phyloP scores from a whole-genome alignment of 176 grass and related monocot species.

The barley (Hordeum vulgare) region DNA sequence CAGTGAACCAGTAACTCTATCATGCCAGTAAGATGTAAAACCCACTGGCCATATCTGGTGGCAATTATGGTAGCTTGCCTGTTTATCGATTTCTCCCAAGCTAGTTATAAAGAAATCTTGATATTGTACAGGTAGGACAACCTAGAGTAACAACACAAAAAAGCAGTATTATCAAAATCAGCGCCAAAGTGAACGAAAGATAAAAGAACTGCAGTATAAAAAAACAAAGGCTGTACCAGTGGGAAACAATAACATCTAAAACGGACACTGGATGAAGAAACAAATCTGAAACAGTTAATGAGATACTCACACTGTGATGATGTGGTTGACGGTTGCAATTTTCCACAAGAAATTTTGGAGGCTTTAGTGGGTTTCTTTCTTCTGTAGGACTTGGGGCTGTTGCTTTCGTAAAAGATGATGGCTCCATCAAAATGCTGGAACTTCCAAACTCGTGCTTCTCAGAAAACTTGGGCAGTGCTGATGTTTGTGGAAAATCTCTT shows the following conservation, averaged over 20 bases:
- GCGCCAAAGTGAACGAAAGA: slow-evolving; percentile 20
- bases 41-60: slow-evolving; percentile 86
- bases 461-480: slow-evolving; percentile 42
- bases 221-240: slow-evolving; percentile 12
- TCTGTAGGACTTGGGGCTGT: slow-evolving; percentile 45
- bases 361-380: slow-evolving; percentile 21
- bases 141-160: slow-evolving; percentile 49
- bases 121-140: slow-evolving; percentile 78
- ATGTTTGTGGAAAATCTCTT: slow-evolving; percentile 65
- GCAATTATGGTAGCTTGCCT: slow-evolving; percentile 60
- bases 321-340: slow-evolving; percentile 25
- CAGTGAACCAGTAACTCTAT: slow-evolving; percentile 85
- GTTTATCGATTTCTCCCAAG: slow-evolving; percentile 80
- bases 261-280: background rate
- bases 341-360: slow-evolving; percentile 46
- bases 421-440: slow-evolving; percentile 52
- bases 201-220: slow-evolving; percentile 8
- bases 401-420: slow-evolving; percentile 43
- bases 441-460: slow-evolving; percentile 59
- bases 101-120: slow-evolving; percentile 76
- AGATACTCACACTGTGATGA: slow-evolving; percentile 29
- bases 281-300: slow-evolving; percentile 19
- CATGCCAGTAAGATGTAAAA: slow-evolving; percentile 93
- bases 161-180: slow-evolving; percentile 27
- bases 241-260: slow-evolving; percentile 10